Evolutionary conservation across 1,284 basidiomycete species (phyloP).

Genomic region (Sanghuangporus baumii): DNA sequence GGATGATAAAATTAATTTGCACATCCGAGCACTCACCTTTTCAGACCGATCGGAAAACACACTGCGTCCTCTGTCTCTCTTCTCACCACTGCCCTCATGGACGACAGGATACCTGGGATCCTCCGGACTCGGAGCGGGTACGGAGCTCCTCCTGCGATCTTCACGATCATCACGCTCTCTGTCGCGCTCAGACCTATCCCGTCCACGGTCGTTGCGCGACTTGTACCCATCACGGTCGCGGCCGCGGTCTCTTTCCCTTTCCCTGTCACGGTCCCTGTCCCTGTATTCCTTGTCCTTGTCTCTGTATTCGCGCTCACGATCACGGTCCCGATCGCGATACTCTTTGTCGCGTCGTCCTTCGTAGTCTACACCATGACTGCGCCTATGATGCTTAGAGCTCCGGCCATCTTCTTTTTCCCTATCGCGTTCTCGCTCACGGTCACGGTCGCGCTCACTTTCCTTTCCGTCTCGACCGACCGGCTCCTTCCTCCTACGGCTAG

Average conservation of each 20-base stretch:
- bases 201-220: constrained; percentile 23
- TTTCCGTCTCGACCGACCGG: constrained; percentile 40
- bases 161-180: constrained; percentile 31
- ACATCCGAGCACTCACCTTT: constrained; percentile 44
- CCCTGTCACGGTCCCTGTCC: constrained; percentile 36
- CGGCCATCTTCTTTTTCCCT: constrained; percentile 28
- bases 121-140: constrained; percentile 25
- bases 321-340: constrained; percentile 24
- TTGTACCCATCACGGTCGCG: constrained; percentile 29
- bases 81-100: constrained; percentile 17
- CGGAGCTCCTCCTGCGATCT: constrained; percentile 31
- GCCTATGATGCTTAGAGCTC: constrained; percentile 11
- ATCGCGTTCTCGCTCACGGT: constrained; percentile 30
- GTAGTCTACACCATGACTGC: constrained; percentile 15
- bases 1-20: constrained; percentile 1
- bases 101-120: constrained; percentile 21
- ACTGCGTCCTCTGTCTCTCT: constrained; percentile 21
- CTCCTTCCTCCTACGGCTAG: constrained; percentile 72
- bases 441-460: constrained; percentile 36
- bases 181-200: constrained; percentile 30
- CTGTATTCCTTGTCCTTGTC: constrained; percentile 24
- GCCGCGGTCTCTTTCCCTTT: constrained; percentile 30
- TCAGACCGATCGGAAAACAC: constrained; percentile 38
- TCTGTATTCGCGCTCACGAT: constrained; percentile 23
- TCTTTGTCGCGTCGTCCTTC: constrained; percentile 22